A percentile compares a stretch with the other conserved stretches of the same genome.
Evolutionary conservation across 352 stramenopile genomes (phyloP).

Genomic region (Phytophthora parvispora): DNA sequence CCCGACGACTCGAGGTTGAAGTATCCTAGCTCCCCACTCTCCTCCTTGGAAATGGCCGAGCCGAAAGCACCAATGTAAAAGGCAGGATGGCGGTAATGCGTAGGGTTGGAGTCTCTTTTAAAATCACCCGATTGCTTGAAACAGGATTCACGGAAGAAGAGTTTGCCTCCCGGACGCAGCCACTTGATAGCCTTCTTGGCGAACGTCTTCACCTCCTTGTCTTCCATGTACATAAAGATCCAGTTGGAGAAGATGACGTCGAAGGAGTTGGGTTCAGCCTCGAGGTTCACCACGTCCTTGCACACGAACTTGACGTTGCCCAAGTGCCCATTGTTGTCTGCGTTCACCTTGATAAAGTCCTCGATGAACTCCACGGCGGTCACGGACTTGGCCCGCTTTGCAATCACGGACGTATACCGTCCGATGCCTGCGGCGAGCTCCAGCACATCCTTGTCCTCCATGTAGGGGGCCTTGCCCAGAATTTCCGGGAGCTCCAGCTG

Average conservation of each 20-base stretch:
- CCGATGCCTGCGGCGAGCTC: conserved; percentile 68
- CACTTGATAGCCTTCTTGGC: conserved; percentile 72
- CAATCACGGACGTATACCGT: conserved; percentile 69
- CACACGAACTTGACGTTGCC: conserved; percentile 75
- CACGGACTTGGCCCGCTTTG: conserved; percentile 53
- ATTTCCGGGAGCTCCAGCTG: conserved; percentile 82
- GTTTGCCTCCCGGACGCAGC: conserved; percentile 67
- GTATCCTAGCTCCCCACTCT: conserved; percentile 48
- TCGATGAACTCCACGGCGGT: conserved; percentile 85
- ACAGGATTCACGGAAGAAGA: conserved; percentile 81
- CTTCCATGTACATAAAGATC: conserved; percentile 81
- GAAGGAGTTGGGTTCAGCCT: conserved; percentile 65
- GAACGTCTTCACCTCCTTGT: conserved; percentile 66
- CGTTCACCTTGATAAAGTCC: conserved; percentile 79
- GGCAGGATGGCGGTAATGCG: conserved; percentile 70
- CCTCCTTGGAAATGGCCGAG: conserved; percentile 56
- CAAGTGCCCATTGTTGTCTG: conserved; percentile 52
- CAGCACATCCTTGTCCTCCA: conserved; percentile 67
- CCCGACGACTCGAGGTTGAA: conserved; percentile 78
- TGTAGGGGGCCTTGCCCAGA: conserved; percentile 64
- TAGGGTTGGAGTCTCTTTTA: conserved; percentile 72
- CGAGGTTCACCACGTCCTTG: conserved; percentile 76
- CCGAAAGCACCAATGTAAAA: conserved; percentile 73
- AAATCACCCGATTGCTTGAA: conserved; percentile 72
- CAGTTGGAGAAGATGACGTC: conserved; percentile 85